Conservation (phyloP, 2,329 filamentous ascomycete species). For the Phoma sp. region DNA sequence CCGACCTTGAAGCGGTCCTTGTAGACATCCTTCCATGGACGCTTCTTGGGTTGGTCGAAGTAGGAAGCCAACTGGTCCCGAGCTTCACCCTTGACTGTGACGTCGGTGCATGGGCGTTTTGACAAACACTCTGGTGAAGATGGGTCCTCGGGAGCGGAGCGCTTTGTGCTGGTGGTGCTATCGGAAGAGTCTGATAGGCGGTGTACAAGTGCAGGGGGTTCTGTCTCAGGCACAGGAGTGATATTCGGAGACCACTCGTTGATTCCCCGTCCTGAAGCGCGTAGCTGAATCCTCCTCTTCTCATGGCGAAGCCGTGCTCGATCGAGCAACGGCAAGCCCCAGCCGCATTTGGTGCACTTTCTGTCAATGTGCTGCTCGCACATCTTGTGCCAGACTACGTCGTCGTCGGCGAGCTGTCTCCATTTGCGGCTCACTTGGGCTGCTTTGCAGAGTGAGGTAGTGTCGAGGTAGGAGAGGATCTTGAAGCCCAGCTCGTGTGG, state of each 20-base stretch:
- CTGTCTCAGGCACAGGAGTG: conserved; percentile 56
- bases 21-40: conserved; percentile 97
- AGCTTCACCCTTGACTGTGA: conserved; percentile 16
- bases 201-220: conserved; percentile 19
- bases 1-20: conserved; percentile 94
- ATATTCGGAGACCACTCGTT: conserved; percentile 62
- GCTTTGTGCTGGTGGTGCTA: conserved; percentile 34
- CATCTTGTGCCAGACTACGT: conserved; percentile 98
- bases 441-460: conserved; percentile 91
- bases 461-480: conserved; percentile 91
- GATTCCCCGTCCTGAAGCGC: conserved; percentile 66
- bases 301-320: conserved; percentile 86
- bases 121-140: conserved; percentile 33
- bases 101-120: conserved; percentile 47
- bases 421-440: conserved; percentile 91
- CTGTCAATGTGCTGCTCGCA: conserved; percentile 96
- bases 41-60: conserved; percentile 57
- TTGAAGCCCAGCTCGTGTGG: conserved; percentile 92
- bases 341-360: conserved; percentile 94
- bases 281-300: conserved; percentile 81
- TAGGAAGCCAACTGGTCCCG: conserved; percentile 53
- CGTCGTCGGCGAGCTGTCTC: conserved; percentile 91
- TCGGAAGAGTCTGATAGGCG: conserved; percentile 23
- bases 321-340: conserved; percentile 89
- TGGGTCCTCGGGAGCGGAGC: conserved; percentile 34